A percentile compares a stretch with the other conserved stretches of the same genome.
Conservation (phyloP, 352 stramenopile species). For the Phytophthora crassamura region DNA sequence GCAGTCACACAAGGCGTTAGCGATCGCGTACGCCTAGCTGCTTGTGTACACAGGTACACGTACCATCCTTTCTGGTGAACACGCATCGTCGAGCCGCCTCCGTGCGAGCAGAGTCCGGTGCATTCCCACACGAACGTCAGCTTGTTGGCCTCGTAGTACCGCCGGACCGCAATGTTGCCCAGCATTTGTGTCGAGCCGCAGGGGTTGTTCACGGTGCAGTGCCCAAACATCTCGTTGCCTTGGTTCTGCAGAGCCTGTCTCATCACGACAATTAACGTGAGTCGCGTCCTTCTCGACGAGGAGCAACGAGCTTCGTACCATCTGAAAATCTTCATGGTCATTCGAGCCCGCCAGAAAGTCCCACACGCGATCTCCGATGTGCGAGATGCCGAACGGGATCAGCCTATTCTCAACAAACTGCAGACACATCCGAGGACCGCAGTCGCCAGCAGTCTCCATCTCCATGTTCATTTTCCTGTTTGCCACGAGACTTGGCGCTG, state of each 20-base stretch:
- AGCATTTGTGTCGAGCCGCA: conserved; percentile 39
- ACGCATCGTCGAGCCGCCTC: conserved; percentile 31
- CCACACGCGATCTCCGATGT: conserved; percentile 49
- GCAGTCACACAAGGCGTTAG: background rate
- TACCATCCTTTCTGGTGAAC: conserved; percentile 64
- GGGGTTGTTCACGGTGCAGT: conserved; percentile 47
- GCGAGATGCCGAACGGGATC: conserved; percentile 42
- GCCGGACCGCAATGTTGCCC: conserved; percentile 52
- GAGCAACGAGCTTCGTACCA: conserved; percentile 28
- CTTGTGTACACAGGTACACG: conserved; percentile 4
- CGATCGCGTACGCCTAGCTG: background rate
- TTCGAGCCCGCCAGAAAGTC: conserved; percentile 43
- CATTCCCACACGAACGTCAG: conserved; percentile 65
- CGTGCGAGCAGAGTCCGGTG: conserved; percentile 31
- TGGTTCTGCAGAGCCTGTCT: conserved; percentile 47
- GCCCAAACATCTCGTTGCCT: conserved; percentile 55
- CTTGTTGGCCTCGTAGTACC: conserved; percentile 50
- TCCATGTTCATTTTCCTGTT: conserved; percentile 59
- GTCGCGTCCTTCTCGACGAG: background rate
- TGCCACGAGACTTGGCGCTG: conserved; percentile 23
- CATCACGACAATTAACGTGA: conserved; percentile 7
- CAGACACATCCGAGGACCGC: conserved; percentile 46
- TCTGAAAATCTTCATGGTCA: conserved; percentile 36
- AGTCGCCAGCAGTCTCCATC: conserved; percentile 42
- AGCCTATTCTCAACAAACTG: conserved; percentile 52